These are phyloP conservation scores for Neophaeococcomyces aloes DNA, from an alignment of 2,329 filamentous ascomycete species.

Conservation along the genomic window DNA sequence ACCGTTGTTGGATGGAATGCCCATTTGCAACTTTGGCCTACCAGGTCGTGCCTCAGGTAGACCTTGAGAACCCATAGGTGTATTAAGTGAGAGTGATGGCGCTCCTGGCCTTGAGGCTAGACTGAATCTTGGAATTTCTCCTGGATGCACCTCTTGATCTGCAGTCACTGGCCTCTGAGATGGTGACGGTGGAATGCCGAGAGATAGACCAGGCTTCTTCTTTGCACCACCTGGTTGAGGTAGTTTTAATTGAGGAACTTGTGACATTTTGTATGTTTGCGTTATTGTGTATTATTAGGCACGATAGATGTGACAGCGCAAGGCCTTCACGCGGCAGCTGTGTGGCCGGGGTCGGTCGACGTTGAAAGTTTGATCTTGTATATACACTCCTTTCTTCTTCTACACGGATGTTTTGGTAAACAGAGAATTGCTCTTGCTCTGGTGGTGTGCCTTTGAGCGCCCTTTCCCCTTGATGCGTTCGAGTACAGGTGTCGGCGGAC, in stretches of 20 bases:
- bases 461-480: no score
- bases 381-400: not conserved
- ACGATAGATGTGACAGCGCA: not conserved
- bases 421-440: not conserved
- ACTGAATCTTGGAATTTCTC: constrained; percentile 29
- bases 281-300: not conserved
- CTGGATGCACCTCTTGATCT: constrained; percentile 36
- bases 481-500: no score
- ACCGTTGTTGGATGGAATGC: constrained; percentile 61
- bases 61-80: constrained; percentile 71
- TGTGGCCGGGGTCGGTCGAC: not conserved
- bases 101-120: constrained; percentile 32
- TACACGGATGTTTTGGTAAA: not conserved
- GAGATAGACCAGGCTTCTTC: constrained; percentile 56
- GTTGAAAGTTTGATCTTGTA: not conserved
- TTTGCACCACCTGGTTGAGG: constrained; percentile 63
- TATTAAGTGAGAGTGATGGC: constrained; percentile 74
- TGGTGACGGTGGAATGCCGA: constrained; percentile 83
- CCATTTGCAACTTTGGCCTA: constrained; percentile 12
- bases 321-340: not conserved
- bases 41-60: constrained; percentile 45
- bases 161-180: constrained; percentile 68
- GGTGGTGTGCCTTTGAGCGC: not conserved
- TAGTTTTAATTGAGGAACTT: constrained; percentile 70
- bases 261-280: constrained; percentile 63